A percentile compares a stretch with the other conserved stretches of the same genome.
These are phyloP conservation scores for Russula sp. DNA, from an alignment of 768 basidiomycete species.

Conservation along the genomic window DNA sequence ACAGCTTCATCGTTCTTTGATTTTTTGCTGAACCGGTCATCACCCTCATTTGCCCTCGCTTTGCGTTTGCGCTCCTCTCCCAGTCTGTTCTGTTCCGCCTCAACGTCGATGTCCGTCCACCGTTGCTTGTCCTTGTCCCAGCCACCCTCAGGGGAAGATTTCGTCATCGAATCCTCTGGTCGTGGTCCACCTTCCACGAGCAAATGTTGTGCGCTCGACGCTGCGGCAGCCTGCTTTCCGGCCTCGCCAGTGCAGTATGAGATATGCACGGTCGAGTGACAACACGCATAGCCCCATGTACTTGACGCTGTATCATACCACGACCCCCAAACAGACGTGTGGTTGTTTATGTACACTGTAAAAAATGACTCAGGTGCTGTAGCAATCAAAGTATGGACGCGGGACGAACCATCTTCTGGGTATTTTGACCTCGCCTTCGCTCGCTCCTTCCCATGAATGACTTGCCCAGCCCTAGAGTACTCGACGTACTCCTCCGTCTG, in stretches of 20 bases:
- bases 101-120: slow-evolving; percentile 10
- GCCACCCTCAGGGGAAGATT: background rate
- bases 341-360: slow-evolving; percentile 84
- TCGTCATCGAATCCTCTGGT: slow-evolving; percentile 11
- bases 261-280: slow-evolving; percentile 76
- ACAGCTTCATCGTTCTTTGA: slow-evolving; percentile 77
- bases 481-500: slow-evolving; percentile 98
- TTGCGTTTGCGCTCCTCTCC: slow-evolving; percentile 26
- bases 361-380: slow-evolving; percentile 2
- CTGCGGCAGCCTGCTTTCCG: slow-evolving; percentile 68
- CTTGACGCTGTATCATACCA: slow-evolving; percentile 71
- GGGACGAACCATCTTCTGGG: slow-evolving; percentile 81
- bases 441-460: slow-evolving; percentile 86
- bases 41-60: slow-evolving; percentile 36
- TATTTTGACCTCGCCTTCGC: slow-evolving; percentile 89
- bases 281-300: slow-evolving; percentile 92
- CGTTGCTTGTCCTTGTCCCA: slow-evolving; percentile 24
- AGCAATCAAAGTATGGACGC: slow-evolving; percentile 3
- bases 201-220: slow-evolving; percentile 67
- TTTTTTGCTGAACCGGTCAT: slow-evolving; percentile 72
- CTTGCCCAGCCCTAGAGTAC: slow-evolving; percentile 85
- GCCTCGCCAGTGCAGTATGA: slow-evolving; percentile 90
- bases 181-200: slow-evolving; percentile 31
- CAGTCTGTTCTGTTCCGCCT: slow-evolving; percentile 23
- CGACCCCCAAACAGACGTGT: slow-evolving; percentile 96